A percentile compares a stretch with the other conserved stretches of the same genome.
Evolutionary conservation across 768 basidiomycete species (phyloP).

Genomic region (Suillus subaureus): DNA sequence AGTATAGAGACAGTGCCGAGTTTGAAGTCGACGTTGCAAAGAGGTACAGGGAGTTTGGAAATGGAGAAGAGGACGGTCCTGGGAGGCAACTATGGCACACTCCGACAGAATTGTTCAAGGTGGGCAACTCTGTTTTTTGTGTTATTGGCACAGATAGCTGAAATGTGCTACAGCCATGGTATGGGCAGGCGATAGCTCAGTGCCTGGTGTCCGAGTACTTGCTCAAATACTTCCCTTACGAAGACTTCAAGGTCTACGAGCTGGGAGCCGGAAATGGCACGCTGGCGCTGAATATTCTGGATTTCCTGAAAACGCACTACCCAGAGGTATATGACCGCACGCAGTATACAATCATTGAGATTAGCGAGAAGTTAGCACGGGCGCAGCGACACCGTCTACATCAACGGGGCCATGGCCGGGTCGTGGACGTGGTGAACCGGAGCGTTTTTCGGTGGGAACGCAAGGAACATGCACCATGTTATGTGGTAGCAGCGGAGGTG

Average conservation of each 20-base stretch:
- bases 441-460: conserved; percentile 87
- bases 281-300: conserved; percentile 84
- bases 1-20: conserved; percentile 65
- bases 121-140: conserved; percentile 29
- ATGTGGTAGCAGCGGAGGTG: conserved; percentile 93
- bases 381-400: conserved; percentile 71
- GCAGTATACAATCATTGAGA: conserved; percentile 93
- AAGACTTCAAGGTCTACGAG: conserved; percentile 95
- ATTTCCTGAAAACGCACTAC: conserved; percentile 73
- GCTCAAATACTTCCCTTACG: conserved; percentile 93
- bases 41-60: conserved; percentile 74
- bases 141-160: conserved; percentile 9
- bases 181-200: conserved; percentile 86
- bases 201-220: conserved; percentile 92
- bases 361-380: conserved; percentile 75
- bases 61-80: conserved; percentile 61
- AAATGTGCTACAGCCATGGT: conserved; percentile 72
- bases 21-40: conserved; percentile 83
- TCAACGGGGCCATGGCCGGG: conserved; percentile 38
- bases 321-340: conserved; percentile 95
- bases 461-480: conserved; percentile 82
- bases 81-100: conserved; percentile 98
- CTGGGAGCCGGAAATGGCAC: conserved; percentile 98
- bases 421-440: conserved; percentile 68
- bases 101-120: conserved; percentile 97